phyloP scores from a whole-genome alignment of 805 yeast species.

The Metschnikowia borealis region DNA sequence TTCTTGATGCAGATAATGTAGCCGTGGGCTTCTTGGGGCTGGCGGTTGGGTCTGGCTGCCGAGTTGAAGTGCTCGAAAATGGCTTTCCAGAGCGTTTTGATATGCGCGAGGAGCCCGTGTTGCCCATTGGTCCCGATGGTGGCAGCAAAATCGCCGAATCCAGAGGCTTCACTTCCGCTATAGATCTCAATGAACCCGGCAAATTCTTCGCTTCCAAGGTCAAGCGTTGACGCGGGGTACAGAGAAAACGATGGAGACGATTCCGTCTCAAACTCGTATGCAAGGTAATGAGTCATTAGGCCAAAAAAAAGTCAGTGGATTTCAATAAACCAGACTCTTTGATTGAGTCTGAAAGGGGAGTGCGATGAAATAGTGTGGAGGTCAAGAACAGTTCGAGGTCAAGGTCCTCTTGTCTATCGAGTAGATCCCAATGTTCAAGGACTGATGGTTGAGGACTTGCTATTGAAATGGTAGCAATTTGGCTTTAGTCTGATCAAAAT shows the following conservation, averaged over 20 bases:
- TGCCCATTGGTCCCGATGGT: not conserved
- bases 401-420: too few species aligned
- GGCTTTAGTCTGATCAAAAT: too few species aligned
- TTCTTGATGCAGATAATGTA: not conserved
- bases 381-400: too few species aligned
- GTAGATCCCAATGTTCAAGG: too few species aligned
- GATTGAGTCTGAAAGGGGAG: too few species aligned
- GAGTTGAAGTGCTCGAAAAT: not conserved
- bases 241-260: not conserved
- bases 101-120: not conserved
- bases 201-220: not conserved
- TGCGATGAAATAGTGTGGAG: too few species aligned
- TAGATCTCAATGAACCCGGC: slow-evolving; percentile 1
- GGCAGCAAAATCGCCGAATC: not conserved
- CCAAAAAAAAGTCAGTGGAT: not conserved
- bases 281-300: too few species aligned
- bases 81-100: not conserved
- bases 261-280: not conserved
- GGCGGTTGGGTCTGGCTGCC: not conserved
- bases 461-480: too few species aligned
- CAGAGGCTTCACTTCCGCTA: not conserved
- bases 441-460: too few species aligned
- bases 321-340: too few species aligned
- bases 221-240: not conserved
- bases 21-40: not conserved